These are phyloP conservation scores for Passiflora organensis DNA, from an alignment of 345 rosid species.

Conservation along the genomic window DNA sequence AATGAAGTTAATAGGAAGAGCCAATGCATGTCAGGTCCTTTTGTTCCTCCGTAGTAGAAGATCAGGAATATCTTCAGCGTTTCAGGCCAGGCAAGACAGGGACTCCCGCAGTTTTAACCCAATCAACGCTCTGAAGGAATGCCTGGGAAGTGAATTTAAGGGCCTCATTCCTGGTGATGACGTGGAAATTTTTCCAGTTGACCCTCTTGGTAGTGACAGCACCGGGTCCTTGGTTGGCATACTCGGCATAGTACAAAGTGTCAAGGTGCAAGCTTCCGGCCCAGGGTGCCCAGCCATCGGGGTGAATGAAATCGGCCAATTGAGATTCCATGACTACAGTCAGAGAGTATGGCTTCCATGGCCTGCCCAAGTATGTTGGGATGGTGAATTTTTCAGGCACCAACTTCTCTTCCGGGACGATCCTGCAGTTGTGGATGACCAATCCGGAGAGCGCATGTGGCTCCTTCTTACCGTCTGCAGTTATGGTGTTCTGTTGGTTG, in stretches of 20 bases:
- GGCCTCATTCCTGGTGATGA: constrained; percentile 30
- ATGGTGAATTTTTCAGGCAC: constrained; percentile 27
- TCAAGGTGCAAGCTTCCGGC: constrained; percentile 26
- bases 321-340: constrained; percentile 51
- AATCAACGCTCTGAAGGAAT: not conserved
- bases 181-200: constrained; percentile 41
- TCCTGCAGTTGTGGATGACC: constrained; percentile 67
- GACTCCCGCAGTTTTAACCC: no score
- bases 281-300: constrained; percentile 56
- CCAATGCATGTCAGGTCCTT: no score
- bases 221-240: constrained; percentile 58
- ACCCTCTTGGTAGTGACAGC: constrained; percentile 40
- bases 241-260: constrained; percentile 47
- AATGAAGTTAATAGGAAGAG: no score
- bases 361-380: constrained; percentile 59
- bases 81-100: no score
- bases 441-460: constrained; percentile 31
- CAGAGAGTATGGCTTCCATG: constrained; percentile 57
- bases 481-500: constrained; percentile 45
- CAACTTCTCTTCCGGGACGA: constrained; percentile 56
- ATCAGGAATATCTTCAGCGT: no score
- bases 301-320: constrained; percentile 51
- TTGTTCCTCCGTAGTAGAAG: no score
- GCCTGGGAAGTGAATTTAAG: constrained; percentile 32
- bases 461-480: constrained; percentile 45